Evolutionary conservation across 768 basidiomycete species (phyloP).

Genomic region (Tricholoma terreum): DNA sequence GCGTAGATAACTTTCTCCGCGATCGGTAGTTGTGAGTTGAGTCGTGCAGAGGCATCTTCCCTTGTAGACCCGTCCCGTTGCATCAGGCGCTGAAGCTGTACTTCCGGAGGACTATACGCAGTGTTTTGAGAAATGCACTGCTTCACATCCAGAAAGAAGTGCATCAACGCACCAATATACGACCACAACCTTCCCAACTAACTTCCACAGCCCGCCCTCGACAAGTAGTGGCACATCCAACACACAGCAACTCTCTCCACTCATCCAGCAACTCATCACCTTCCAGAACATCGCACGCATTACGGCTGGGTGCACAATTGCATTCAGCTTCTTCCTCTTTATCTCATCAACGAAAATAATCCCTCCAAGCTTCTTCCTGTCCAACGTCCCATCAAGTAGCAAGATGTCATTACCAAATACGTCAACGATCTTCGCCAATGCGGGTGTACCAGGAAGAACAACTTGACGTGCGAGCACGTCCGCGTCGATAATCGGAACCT

Average conservation of each 20-base stretch:
- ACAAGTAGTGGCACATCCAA: constrained; percentile 92
- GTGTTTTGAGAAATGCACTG: background rate
- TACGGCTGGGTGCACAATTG: constrained; percentile 92
- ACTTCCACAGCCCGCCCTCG: constrained; percentile 82
- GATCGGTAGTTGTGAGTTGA: constrained; percentile 80
- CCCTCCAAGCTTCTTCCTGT: constrained; percentile 78
- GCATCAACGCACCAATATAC: constrained; percentile 75
- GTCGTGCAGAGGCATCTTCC: constrained; percentile 68
- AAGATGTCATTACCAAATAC: constrained; percentile 74
- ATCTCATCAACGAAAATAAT: constrained; percentile 80
- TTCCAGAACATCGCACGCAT: constrained; percentile 68
- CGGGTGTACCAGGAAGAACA: constrained; percentile 79
- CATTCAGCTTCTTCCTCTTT: constrained; percentile 72
- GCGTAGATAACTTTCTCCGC: constrained; percentile 79
- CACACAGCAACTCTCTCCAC: constrained; percentile 74
- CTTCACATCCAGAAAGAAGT: background rate
- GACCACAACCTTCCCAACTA: constrained; percentile 80
- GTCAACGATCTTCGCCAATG: constrained; percentile 60
- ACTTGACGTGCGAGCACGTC: constrained; percentile 86
- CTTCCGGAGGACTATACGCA: constrained; percentile 61
- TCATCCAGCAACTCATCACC: constrained; percentile 69
- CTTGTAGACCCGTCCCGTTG: constrained; percentile 63
- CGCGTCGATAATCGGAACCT: constrained; percentile 88
- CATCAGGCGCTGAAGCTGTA: constrained; percentile 84
- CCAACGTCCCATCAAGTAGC: constrained; percentile 63